phyloP scores from a whole-genome alignment of 2,329 filamentous ascomycete genomes.

The Colletotrichum sp. region DNA sequence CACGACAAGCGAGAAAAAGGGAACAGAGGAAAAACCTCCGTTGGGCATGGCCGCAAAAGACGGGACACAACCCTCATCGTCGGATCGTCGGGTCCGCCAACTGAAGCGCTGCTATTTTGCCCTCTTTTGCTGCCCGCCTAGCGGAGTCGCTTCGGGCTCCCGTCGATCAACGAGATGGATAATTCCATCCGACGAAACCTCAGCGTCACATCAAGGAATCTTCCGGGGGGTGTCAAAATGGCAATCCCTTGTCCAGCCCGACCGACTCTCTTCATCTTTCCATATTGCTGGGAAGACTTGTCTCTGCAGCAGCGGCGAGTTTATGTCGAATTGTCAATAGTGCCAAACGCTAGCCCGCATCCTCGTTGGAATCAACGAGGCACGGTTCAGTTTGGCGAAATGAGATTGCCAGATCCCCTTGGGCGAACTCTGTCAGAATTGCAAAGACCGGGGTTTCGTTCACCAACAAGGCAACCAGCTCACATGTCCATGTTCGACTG shows the following conservation, averaged over 20 bases:
- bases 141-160: background rate
- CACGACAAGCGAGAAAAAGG: background rate
- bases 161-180: conserved; percentile 4
- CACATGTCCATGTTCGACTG: background rate
- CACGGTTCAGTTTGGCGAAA: background rate
- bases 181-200: background rate
- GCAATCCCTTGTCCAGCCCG: background rate
- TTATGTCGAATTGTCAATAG: background rate
- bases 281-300: background rate
- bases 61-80: background rate
- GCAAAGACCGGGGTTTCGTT: background rate
- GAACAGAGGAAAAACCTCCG: background rate
- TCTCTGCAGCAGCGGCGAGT: background rate
- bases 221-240: background rate
- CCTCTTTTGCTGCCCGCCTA: background rate
- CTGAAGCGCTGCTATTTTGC: background rate
- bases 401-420: background rate
- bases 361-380: background rate
- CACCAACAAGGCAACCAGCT: background rate
- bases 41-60: background rate
- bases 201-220: background rate
- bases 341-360: background rate
- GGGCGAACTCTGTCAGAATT: background rate
- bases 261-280: background rate
- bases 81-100: background rate